Conservation (phyloP, 345 rosid genomes). For the Pistacia integerrima region DNA sequence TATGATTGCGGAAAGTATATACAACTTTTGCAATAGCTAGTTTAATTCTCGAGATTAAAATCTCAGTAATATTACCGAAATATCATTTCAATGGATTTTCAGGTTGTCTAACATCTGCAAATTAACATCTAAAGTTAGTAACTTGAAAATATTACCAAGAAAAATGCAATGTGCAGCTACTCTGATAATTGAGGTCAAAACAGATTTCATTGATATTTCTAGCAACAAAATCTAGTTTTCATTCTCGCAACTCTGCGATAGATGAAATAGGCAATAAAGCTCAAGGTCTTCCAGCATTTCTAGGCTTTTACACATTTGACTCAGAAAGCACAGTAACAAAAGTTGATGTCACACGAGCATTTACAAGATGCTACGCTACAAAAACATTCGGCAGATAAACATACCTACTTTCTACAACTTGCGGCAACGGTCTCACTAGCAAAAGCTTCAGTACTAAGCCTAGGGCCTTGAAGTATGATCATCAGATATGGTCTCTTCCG, state of each 20-base stretch:
- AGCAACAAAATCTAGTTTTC: not conserved
- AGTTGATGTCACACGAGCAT: not conserved
- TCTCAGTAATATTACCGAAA: not conserved
- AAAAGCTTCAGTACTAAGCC: not conserved
- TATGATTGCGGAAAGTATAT: not conserved
- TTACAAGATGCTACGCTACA: constrained; percentile 15
- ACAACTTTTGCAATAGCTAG: not conserved
- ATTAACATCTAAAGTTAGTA: not conserved
- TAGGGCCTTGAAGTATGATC: constrained; percentile 35
- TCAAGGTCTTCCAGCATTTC: not conserved
- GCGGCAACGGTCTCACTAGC: not conserved
- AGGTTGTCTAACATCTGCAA: not conserved
- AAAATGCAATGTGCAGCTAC: not conserved
- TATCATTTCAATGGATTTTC: not conserved
- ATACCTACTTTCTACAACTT: constrained; percentile 11
- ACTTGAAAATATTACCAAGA: not conserved
- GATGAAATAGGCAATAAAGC: not conserved
- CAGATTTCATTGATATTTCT: not conserved
- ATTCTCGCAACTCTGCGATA: not conserved
- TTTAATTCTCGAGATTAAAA: too few species aligned
- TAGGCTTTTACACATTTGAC: not conserved
- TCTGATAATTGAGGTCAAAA: not conserved
- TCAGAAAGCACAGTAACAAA: not conserved
- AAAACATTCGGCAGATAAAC: constrained; percentile 9
- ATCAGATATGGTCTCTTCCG: constrained; percentile 56